Percentiles rank a stretch among this genome's conserved stretches.
Conservation (phyloP, 768 basidiomycete genomes). For the Vishniacozyma victoriae region DNA sequence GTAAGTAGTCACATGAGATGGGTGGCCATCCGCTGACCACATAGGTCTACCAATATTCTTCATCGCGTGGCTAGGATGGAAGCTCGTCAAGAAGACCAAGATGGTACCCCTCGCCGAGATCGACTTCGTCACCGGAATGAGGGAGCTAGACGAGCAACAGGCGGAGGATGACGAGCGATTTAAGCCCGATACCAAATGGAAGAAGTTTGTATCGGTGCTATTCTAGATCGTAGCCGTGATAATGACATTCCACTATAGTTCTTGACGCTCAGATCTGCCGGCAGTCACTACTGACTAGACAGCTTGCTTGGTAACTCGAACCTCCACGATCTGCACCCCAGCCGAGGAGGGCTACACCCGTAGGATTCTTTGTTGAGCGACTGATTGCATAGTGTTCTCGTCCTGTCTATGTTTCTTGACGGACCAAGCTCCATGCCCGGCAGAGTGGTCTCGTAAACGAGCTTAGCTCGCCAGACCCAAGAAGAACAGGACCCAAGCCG, state of each 20-base stretch:
- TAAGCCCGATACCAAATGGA: slow-evolving; percentile 24
- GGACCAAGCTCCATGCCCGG: too few species aligned
- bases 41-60: slow-evolving; percentile 45
- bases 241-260: too few species aligned
- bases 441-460: too few species aligned
- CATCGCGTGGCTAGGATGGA: slow-evolving; percentile 44
- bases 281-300: too few species aligned
- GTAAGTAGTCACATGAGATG: slow-evolving; percentile 11
- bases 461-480: neutral
- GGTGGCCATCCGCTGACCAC: slow-evolving; percentile 3
- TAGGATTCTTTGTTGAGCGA: too few species aligned
- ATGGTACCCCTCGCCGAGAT: slow-evolving; percentile 41
- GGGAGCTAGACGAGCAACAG: slow-evolving; percentile 45
- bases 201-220: slow-evolving; percentile 25
- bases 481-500: neutral
- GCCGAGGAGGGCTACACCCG: too few species aligned
- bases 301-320: too few species aligned
- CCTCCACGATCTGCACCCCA: too few species aligned
- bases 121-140: slow-evolving; percentile 44
- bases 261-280: too few species aligned
- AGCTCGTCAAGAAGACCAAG: slow-evolving; percentile 42
- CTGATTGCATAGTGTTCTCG: too few species aligned
- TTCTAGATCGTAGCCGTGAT: too few species aligned
- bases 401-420: too few species aligned
- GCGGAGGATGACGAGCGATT: slow-evolving; percentile 26